Evolutionary conservation across 257 asterid genomes (phyloP).

Genomic region (Solanum medicagineum): DNA sequence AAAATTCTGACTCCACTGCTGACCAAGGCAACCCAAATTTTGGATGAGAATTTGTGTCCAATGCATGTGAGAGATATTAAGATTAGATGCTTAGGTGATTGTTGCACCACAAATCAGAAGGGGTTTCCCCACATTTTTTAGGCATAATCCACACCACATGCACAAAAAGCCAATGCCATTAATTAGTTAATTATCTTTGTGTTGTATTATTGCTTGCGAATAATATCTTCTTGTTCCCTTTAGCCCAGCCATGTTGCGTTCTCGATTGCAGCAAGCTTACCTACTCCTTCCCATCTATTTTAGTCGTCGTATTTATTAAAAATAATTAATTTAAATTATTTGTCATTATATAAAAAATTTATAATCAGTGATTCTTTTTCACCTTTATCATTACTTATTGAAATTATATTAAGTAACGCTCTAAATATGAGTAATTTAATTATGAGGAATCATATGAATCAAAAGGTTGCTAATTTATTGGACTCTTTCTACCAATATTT

Average conservation of each 20-base stretch:
- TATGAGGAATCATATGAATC: too few species aligned
- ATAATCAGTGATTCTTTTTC: too few species aligned
- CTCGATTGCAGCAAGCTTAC: background rate
- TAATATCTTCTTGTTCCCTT: background rate
- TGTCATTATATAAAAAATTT: too few species aligned
- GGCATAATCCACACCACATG: background rate
- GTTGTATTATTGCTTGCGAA: background rate
- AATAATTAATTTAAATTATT: background rate
- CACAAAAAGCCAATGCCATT: background rate
- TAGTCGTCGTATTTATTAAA: background rate
- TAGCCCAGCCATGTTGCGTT: background rate
- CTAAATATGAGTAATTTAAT: too few species aligned
- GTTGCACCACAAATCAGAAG: background rate
- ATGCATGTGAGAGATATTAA: background rate
- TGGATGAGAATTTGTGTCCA: background rate
- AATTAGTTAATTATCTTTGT: background rate
- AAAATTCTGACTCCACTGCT: background rate
- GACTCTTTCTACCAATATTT: background rate
- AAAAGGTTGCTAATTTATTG: background rate
- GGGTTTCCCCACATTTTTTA: background rate
- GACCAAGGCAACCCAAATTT: too few species aligned
- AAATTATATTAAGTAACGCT: too few species aligned
- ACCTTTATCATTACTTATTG: too few species aligned
- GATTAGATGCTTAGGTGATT: background rate
- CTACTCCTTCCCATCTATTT: background rate